These are phyloP conservation scores for Neoboletus subvelutipes DNA, from an alignment of 768 basidiomycete genomes.

Conservation along the genomic window DNA sequence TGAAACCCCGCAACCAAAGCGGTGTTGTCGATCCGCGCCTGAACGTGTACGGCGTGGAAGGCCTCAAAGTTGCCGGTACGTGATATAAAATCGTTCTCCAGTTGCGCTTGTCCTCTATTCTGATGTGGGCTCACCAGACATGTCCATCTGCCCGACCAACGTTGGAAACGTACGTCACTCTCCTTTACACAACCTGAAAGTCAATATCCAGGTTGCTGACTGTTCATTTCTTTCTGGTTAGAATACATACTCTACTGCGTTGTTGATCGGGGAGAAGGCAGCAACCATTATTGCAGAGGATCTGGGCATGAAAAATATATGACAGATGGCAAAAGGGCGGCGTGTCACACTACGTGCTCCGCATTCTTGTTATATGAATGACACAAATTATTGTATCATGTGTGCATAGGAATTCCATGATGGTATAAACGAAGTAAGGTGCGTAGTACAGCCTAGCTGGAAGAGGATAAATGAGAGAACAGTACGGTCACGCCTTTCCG, in stretches of 20 bases:
- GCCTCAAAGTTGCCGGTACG: slow-evolving; percentile 61
- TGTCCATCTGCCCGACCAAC: slow-evolving; percentile 37
- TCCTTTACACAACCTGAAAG: too few species aligned
- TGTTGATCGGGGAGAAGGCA: slow-evolving; percentile 59
- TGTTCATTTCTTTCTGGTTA: not conserved
- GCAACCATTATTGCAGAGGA: slow-evolving; percentile 60
- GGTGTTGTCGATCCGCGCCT: slow-evolving; percentile 64
- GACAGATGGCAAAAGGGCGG: too few species aligned
- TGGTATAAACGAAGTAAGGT: not conserved
- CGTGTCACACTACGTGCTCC: too few species aligned
- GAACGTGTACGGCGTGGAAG: slow-evolving; percentile 60
- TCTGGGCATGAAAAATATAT: slow-evolving; percentile 10
- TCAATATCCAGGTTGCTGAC: not conserved
- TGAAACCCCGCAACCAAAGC: slow-evolving; percentile 57
- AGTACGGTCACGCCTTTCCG: not conserved
- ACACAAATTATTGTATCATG: too few species aligned
- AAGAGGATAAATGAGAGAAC: not conserved
- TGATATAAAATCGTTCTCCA: not conserved
- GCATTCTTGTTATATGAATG: too few species aligned
- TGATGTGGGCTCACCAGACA: slow-evolving; percentile 21
- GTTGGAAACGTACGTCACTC: slow-evolving; percentile 22
- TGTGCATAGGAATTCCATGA: not conserved
- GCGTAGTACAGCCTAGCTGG: not conserved
- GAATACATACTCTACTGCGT: slow-evolving; percentile 46
- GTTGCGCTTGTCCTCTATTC: not conserved